phyloP scores from a whole-genome alignment of 352 stramenopile genomes.

The Stramenopiles sp. region DNA sequence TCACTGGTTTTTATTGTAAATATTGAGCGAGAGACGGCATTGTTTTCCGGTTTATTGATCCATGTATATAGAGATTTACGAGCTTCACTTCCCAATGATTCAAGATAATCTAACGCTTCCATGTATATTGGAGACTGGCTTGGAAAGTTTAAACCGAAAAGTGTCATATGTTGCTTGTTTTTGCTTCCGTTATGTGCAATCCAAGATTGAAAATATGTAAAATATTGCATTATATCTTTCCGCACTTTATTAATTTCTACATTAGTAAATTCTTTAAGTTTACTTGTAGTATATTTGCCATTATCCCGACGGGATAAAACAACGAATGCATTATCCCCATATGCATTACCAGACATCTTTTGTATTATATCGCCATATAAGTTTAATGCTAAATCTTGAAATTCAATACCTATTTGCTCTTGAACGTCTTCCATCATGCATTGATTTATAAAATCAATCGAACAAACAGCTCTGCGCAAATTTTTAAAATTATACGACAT shows the following conservation, averaged over 20 bases:
- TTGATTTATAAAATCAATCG: background rate
- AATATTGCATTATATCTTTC: background rate
- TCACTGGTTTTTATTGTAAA: background rate
- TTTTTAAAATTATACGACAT: background rate
- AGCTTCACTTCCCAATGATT: background rate
- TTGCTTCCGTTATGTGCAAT: background rate
- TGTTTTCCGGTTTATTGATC: background rate
- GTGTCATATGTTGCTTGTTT: background rate
- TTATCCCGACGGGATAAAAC: background rate
- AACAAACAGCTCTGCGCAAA: background rate
- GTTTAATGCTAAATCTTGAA: background rate
- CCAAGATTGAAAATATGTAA: background rate
- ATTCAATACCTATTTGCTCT: background rate
- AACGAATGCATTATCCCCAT: background rate
- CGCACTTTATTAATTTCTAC: background rate
- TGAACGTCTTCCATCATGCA: background rate
- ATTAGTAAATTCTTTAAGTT: background rate
- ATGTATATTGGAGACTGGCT: background rate
- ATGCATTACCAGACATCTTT: background rate
- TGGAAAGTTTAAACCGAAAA: background rate
- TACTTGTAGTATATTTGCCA: background rate
- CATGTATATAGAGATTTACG: background rate
- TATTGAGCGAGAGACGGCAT: background rate
- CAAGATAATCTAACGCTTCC: background rate
- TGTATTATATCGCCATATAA: background rate